Conservation (phyloP, 768 basidiomycete species). For the Hygrophoropsis aurantiaca region DNA sequence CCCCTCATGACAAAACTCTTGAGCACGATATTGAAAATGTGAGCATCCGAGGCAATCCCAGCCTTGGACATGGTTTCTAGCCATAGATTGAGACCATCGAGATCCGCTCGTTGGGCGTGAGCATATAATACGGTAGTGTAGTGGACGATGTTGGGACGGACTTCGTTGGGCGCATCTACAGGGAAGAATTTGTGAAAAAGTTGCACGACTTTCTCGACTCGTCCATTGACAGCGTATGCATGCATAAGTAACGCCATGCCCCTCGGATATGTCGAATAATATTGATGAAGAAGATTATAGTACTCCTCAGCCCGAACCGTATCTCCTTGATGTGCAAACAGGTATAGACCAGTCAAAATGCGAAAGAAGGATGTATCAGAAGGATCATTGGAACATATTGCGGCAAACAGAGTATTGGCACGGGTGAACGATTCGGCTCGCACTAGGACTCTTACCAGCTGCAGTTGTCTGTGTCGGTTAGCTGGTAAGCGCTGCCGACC, state of each 20-base stretch:
- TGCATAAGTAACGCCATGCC: conserved; percentile 53
- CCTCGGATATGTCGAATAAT: conserved; percentile 20
- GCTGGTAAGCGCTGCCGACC: conserved; percentile 33
- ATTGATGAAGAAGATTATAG: conserved; percentile 36
- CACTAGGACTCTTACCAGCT: conserved; percentile 44
- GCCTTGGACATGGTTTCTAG: conserved; percentile 48
- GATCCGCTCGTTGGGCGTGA: conserved; percentile 46
- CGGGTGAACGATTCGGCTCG: conserved; percentile 34
- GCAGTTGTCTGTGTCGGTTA: conserved; percentile 26
- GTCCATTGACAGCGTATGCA: conserved; percentile 49
- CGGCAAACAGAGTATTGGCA: conserved; percentile 45
- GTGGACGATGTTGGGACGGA: conserved; percentile 46
- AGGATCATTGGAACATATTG: conserved; percentile 22
- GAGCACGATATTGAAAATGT: conserved; percentile 62
- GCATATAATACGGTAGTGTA: conserved; percentile 60
- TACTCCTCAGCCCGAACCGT: conserved; percentile 40
- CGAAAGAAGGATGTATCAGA: conserved; percentile 21
- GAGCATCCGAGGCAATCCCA: conserved; percentile 51
- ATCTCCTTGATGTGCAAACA: conserved; percentile 56
- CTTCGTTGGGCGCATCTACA: conserved; percentile 19
- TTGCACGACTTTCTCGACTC: conserved; percentile 38
- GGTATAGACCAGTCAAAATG: conserved; percentile 47
- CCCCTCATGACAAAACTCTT: conserved; percentile 52
- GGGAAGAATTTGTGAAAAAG: conserved; percentile 62
- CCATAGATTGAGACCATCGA: conserved; percentile 53